Conservation (phyloP, 495 filamentous ascomycete genomes). For the Tuber microsphaerosporum region DNA sequence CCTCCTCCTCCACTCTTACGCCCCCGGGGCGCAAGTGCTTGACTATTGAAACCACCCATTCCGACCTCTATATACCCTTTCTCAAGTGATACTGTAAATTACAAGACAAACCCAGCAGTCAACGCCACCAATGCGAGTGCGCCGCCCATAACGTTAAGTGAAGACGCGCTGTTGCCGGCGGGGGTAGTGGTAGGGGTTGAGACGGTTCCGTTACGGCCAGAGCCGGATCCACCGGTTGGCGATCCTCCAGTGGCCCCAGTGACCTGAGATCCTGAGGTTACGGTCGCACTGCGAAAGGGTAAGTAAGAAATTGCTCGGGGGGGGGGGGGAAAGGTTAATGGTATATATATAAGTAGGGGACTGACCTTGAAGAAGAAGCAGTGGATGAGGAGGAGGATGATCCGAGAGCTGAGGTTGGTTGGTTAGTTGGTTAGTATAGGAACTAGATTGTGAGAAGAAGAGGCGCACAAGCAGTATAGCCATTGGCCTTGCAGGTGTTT, state of each 20-base stretch:
- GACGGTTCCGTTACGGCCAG: neutral
- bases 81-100: neutral
- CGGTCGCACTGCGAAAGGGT: neutral
- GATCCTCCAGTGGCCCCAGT: neutral
- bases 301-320: neutral
- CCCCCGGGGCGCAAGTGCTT: neutral
- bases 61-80: neutral
- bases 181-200: neutral
- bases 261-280: neutral
- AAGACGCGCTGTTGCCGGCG: neutral
- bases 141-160: neutral
- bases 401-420: neutral
- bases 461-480: constrained; percentile 21
- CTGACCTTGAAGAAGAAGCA: constrained; percentile 10
- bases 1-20: neutral
- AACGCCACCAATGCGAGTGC: neutral
- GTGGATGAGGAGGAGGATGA: neutral
- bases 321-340: neutral
- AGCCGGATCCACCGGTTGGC: neutral
- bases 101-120: neutral
- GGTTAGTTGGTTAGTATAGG: neutral
- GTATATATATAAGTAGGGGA: neutral
- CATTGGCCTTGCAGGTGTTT: constrained; percentile 12
- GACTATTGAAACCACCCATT: neutral
- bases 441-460: neutral